Evolutionary conservation across 2,329 filamentous ascomycete species (phyloP).

Genomic region (Colletotrichum lupini): DNA sequence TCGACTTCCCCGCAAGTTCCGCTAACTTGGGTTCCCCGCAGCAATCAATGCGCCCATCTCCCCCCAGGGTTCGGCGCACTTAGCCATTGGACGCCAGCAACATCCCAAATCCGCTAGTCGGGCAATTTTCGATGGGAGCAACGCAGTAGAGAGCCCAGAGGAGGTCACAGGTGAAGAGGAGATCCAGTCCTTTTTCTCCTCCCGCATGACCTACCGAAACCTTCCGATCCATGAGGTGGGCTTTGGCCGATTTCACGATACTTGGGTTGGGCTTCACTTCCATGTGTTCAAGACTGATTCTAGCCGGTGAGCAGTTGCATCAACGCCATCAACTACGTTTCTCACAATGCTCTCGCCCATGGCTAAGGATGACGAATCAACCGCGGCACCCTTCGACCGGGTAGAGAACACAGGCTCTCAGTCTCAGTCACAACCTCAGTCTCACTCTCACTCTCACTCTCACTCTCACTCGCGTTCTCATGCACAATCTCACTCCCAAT

Average conservation of each 20-base stretch:
- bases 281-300: background rate
- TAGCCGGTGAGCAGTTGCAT: too few relatives aligned
- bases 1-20: constrained; percentile 17
- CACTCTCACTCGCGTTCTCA: background rate
- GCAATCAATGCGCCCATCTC: constrained; percentile 10
- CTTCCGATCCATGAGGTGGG: background rate
- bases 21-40: constrained; percentile 26
- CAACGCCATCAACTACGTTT: background rate
- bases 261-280: background rate
- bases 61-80: background rate
- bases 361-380: constrained; percentile 5
- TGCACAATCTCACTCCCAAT: background rate
- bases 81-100: background rate
- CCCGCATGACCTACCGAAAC: constrained; percentile 27
- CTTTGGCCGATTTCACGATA: background rate
- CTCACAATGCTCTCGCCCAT: constrained; percentile 17
- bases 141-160: background rate
- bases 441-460: background rate
- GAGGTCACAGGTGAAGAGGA: background rate
- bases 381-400: constrained; percentile 8
- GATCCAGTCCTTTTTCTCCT: constrained; percentile 17
- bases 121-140: background rate
- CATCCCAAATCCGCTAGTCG: background rate
- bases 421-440: background rate
- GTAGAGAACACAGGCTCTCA: constrained; percentile 16